Evolutionary conservation across 495 filamentous ascomycete genomes (phyloP).

Genomic region (Antarctomyces pellizariae): DNA sequence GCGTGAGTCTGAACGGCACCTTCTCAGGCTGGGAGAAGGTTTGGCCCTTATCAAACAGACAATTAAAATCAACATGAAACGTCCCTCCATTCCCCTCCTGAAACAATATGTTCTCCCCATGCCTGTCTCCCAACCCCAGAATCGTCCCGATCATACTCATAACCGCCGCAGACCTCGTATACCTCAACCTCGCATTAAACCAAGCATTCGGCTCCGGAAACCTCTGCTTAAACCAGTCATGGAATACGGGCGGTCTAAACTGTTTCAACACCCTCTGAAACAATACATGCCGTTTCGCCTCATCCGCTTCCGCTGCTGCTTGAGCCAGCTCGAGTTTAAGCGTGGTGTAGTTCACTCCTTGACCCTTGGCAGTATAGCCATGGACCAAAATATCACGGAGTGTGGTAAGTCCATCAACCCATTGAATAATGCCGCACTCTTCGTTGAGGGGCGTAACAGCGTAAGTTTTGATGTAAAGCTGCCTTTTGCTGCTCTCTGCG

Average conservation of each 20-base stretch:
- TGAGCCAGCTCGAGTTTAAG: constrained; percentile 25
- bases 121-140: constrained; percentile 85
- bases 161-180: constrained; percentile 81
- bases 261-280: constrained; percentile 36
- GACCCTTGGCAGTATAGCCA: constrained; percentile 46
- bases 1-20: constrained; percentile 93
- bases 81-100: constrained; percentile 87
- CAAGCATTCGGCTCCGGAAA: constrained; percentile 83
- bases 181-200: constrained; percentile 77
- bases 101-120: constrained; percentile 91
- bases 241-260: constrained; percentile 64
- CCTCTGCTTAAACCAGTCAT: constrained; percentile 86
- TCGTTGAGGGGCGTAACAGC: constrained; percentile 91
- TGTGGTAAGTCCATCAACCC: constrained; percentile 91
- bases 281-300: constrained; percentile 36
- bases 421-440: constrained; percentile 93
- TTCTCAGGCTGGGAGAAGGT: constrained; percentile 87
- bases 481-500: constrained; percentile 66
- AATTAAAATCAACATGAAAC: constrained; percentile 98
- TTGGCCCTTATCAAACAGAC: constrained; percentile 94
- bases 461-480: constrained; percentile 78
- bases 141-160: constrained; percentile 97
- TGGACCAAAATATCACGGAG: constrained; percentile 74
- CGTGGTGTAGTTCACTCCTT: constrained; percentile 25
- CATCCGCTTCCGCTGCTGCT: constrained; percentile 14